Percentiles rank a stretch among this genome's conserved stretches.
phyloP scores from a whole-genome alignment of 495 filamentous ascomycete species.

The Aspergillus olivimuriae region DNA sequence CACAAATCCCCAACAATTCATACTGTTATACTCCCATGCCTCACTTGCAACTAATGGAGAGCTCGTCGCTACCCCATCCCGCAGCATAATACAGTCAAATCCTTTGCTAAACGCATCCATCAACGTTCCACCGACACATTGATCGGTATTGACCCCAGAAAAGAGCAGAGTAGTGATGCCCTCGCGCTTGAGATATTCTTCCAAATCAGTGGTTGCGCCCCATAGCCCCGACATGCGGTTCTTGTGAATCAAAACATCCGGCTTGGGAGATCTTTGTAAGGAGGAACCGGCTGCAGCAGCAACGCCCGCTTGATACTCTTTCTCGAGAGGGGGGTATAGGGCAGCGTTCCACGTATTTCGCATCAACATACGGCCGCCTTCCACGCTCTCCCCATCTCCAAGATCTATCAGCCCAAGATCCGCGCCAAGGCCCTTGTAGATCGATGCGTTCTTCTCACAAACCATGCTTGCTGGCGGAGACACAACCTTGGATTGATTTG shows the following conservation, averaged over 20 bases:
- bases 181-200: conserved; percentile 29
- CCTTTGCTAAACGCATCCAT: conserved; percentile 30
- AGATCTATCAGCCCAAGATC: conserved; percentile 32
- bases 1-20: conserved; percentile 35
- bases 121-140: conserved; percentile 51
- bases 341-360: conserved; percentile 48
- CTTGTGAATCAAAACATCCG: conserved; percentile 50
- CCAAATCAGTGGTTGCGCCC: conserved; percentile 23
- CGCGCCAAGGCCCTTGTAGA: conserved; percentile 26
- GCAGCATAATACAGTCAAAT: conserved; percentile 47
- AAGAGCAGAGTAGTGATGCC: conserved; percentile 47
- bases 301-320: conserved; percentile 22
- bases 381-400: conserved; percentile 27
- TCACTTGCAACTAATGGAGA: conserved; percentile 34
- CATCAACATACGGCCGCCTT: conserved; percentile 45
- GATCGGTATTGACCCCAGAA: conserved; percentile 54
- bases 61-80: conserved; percentile 47
- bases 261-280: conserved; percentile 6
- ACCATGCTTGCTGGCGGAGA: neutral
- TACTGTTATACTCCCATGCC: conserved; percentile 37
- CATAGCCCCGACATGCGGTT: conserved; percentile 53
- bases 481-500: neutral
- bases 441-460: conserved; percentile 17
- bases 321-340: conserved; percentile 40
- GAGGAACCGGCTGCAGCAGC: neutral